Percentiles rank a stretch among this genome's conserved stretches.
Evolutionary conservation across 179 eudicot genomes (phyloP).

Genomic region (Monotropa hypopitys): DNA sequence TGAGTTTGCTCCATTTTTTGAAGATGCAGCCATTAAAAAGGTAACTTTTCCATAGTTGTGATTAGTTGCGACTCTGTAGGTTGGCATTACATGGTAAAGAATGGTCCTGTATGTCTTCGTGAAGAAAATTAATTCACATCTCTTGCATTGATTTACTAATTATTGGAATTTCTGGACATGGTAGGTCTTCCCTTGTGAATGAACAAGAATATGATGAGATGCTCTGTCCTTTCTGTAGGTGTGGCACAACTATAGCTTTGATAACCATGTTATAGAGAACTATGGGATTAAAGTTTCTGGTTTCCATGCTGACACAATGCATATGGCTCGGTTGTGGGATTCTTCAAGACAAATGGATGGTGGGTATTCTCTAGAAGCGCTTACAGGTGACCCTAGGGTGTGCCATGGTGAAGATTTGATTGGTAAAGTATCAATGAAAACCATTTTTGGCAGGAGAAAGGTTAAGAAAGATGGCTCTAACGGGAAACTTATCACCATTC

Average conservation of each 20-base stretch:
- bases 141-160: not conserved
- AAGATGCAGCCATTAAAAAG: constrained; percentile 72
- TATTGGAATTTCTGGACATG: not conserved
- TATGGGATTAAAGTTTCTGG: constrained; percentile 69
- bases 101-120: not conserved
- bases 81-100: not conserved
- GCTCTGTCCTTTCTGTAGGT: constrained; percentile 42
- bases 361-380: constrained; percentile 93
- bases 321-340: constrained; percentile 97
- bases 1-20: constrained; percentile 83
- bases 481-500: constrained; percentile 58
- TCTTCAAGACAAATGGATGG: constrained; percentile 74
- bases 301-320: constrained; percentile 98
- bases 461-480: constrained; percentile 70
- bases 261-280: constrained; percentile 77
- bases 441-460: constrained; percentile 78
- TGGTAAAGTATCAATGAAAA: constrained; percentile 87
- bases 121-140: not conserved
- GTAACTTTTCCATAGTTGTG: constrained; percentile 18
- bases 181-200: not conserved
- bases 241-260: constrained; percentile 99
- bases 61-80: not conserved
- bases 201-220: not conserved
- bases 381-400: constrained; percentile 54
- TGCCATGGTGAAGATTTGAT: constrained; percentile 33